phyloP scores from a whole-genome alignment of 2,329 filamentous ascomycete genomes.

The Epichloe coenophiala region DNA sequence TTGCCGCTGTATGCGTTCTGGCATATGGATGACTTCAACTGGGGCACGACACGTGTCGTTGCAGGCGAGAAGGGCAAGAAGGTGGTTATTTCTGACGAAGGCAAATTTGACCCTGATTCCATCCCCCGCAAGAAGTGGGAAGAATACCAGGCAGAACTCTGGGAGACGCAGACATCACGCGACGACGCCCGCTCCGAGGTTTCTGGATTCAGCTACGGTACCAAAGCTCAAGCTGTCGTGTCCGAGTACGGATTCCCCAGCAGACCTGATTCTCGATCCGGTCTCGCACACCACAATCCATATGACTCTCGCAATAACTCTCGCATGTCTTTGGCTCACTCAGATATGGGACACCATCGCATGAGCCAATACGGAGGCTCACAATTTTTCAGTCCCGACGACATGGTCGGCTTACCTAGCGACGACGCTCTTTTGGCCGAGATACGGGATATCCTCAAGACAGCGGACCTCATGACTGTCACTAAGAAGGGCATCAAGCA shows the following conservation, averaged over 20 bases:
- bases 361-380: conserved; percentile 48
- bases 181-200: conserved; percentile 73
- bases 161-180: conserved; percentile 82
- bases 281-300: conserved; percentile 38
- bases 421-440: conserved; percentile 86
- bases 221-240: conserved; percentile 53
- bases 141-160: conserved; percentile 94
- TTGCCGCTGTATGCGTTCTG: conserved; percentile 93
- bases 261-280: conserved; percentile 42
- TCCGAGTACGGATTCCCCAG: conserved; percentile 59
- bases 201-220: conserved; percentile 90
- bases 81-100: conserved; percentile 87
- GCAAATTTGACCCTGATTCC: conserved; percentile 85
- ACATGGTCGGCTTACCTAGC: conserved; percentile 63
- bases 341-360: conserved; percentile 47
- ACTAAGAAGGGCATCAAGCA: conserved; percentile 97
- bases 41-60: conserved; percentile 97
- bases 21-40: conserved; percentile 99
- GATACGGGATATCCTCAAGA: conserved; percentile 85
- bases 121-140: conserved; percentile 98
- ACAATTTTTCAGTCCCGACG: conserved; percentile 48
- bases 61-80: conserved; percentile 88
- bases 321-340: conserved; percentile 69
- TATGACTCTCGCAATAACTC: conserved; percentile 37
- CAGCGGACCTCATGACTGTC: conserved; percentile 89